phyloP scores from a whole-genome alignment of 2,329 filamentous ascomycete species.

The Diaporthe sp. region DNA sequence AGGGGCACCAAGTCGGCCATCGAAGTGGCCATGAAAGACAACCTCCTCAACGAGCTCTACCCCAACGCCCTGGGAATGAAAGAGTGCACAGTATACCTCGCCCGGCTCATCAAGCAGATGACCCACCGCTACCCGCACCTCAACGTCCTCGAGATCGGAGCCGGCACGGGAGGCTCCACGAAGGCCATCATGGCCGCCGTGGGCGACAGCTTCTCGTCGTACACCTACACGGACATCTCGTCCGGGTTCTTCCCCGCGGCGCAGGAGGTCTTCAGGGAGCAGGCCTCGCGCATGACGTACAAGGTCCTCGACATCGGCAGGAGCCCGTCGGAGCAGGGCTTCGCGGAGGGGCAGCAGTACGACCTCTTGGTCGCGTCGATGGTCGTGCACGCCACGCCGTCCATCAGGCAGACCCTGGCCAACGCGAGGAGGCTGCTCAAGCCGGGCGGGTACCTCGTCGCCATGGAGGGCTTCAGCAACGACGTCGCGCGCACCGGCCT shows the following conservation, averaged over 20 bases:
- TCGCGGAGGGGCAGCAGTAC: constrained; percentile 43
- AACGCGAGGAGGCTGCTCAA: constrained; percentile 49
- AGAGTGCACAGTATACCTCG: neutral
- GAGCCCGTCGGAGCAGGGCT: constrained; percentile 49
- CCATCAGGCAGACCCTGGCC: constrained; percentile 43
- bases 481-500: neutral
- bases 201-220: neutral
- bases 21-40: neutral
- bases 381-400: constrained; percentile 49
- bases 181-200: neutral
- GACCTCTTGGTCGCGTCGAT: constrained; percentile 49
- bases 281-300: neutral
- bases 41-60: constrained; percentile 2
- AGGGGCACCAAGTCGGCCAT: neutral
- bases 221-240: constrained; percentile 3
- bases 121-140: neutral
- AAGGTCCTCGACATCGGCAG: constrained; percentile 48
- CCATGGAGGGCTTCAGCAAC: neutral
- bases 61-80: neutral
- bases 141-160: neutral
- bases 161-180: neutral
- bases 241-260: constrained; percentile 52
- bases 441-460: constrained; percentile 45
- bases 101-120: neutral
- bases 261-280: neutral